A percentile compares a stretch with the other conserved stretches of the same genome.
Conservation (phyloP, 2,329 filamentous ascomycete species). For the Akanthomyces uredinophilus region DNA sequence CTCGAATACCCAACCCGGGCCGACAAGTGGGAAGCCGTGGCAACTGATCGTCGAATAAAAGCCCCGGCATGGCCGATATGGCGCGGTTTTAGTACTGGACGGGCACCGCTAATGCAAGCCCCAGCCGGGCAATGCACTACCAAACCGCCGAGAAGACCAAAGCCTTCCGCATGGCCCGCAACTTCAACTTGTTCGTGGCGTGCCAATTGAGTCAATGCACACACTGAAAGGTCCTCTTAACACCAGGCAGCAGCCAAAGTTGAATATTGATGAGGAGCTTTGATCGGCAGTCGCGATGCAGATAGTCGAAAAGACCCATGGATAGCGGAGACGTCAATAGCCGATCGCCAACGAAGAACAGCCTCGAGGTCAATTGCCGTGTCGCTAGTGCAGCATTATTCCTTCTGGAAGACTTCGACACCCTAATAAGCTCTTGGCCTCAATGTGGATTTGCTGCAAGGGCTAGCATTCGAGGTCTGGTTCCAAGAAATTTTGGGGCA, state of each 20-base stretch:
- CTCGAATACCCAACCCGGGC: neutral
- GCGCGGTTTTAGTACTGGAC: neutral
- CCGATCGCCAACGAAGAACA: neutral
- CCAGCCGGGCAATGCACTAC: neutral
- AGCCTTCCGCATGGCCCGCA: neutral
- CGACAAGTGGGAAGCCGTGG: constrained; percentile 6
- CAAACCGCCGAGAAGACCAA: no score
- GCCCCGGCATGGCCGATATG: neutral
- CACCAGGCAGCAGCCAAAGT: neutral
- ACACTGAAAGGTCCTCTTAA: neutral
- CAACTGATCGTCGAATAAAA: constrained; percentile 5
- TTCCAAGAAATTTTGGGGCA: neutral
- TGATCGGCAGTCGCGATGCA: neutral
- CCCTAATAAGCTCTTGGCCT: neutral
- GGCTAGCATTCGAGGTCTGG: neutral
- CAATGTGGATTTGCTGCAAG: neutral
- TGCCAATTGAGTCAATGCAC: neutral
- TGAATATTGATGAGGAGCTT: neutral
- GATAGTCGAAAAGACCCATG: neutral
- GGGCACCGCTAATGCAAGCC: constrained; percentile 7
- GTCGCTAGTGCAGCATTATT: neutral
- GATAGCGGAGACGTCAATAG: neutral
- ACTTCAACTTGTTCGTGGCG: neutral
- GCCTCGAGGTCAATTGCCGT: constrained; percentile 1
- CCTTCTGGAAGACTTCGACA: neutral